Percentiles rank a stretch among this genome's conserved stretches.
Conservation (phyloP, 345 rosid species). For the Eutrema japonicum region DNA sequence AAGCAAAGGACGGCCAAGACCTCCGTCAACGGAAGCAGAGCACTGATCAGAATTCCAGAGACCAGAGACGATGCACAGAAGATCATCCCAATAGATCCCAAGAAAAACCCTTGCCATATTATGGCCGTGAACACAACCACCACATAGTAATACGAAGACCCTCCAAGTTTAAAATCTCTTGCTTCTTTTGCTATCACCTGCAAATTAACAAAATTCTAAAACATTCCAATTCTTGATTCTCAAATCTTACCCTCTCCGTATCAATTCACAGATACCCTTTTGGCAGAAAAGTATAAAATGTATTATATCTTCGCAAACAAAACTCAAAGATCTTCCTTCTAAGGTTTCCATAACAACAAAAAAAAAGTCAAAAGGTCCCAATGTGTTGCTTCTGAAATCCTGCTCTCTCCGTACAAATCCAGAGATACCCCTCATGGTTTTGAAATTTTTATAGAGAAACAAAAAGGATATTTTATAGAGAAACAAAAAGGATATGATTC, state of each 20-base stretch:
- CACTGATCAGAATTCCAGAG: conserved; percentile 53
- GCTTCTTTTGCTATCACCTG: conserved; percentile 69
- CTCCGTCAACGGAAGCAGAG: conserved; percentile 60
- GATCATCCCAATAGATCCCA: conserved; percentile 62
- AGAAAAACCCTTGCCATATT: conserved; percentile 54
- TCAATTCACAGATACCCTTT: not conserved
- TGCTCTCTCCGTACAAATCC: too few species aligned
- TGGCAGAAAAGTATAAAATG: not conserved
- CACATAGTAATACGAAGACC: conserved; percentile 48
- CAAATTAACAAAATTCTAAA: not conserved
- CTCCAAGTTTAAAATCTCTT: conserved; percentile 53
- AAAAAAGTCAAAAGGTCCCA: too few species aligned
- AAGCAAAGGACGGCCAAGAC: conserved; percentile 62
- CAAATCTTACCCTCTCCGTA: not conserved
- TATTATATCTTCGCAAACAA: not conserved
- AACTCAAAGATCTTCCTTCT: not conserved
- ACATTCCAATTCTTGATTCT: not conserved
- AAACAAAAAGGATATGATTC: too few species aligned
- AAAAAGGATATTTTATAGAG: too few species aligned
- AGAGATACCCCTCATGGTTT: too few species aligned
- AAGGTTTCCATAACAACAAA: too few species aligned
- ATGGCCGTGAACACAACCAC: conserved; percentile 48
- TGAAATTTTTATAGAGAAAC: too few species aligned
- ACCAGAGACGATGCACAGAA: conserved; percentile 59
- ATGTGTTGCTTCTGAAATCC: too few species aligned